phyloP scores from a whole-genome alignment of 768 basidiomycete genomes.

The Boletus insuetus region DNA sequence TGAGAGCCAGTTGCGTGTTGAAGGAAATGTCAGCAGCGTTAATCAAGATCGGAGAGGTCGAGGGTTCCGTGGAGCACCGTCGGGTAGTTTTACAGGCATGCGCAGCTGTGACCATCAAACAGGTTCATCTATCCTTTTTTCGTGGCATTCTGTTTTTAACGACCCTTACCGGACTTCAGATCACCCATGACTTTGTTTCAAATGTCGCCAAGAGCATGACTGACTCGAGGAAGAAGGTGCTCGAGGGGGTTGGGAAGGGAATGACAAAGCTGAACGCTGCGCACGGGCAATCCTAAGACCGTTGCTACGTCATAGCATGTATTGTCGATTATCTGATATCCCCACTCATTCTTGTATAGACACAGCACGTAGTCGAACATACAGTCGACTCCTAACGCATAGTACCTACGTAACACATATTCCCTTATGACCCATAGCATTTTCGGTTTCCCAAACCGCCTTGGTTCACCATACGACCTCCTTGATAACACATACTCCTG shows the following conservation, averaged over 20 bases:
- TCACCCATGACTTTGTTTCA: slow-evolving; percentile 63
- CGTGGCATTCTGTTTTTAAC: not conserved
- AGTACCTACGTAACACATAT: too few relatives aligned
- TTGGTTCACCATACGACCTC: too few relatives aligned
- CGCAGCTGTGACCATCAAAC: slow-evolving; percentile 35
- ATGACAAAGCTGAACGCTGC: slow-evolving; percentile 50
- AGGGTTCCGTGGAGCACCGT: slow-evolving; percentile 52
- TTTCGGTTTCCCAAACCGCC: too few relatives aligned
- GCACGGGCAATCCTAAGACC: slow-evolving; percentile 31
- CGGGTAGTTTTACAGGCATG: slow-evolving; percentile 53
- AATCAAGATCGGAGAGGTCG: slow-evolving; percentile 47
- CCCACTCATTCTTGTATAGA: slow-evolving; percentile 32
- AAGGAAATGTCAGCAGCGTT: slow-evolving; percentile 57
- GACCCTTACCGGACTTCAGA: slow-evolving; percentile 33
- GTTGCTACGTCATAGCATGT: not conserved
- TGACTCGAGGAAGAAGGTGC: slow-evolving; percentile 68
- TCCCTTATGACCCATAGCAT: too few relatives aligned
- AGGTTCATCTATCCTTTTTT: slow-evolving; percentile 29
- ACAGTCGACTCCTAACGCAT: too few relatives aligned
- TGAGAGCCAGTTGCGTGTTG: slow-evolving; percentile 48
- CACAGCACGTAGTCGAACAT: not conserved
- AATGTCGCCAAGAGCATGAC: slow-evolving; percentile 60
- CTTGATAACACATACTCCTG: too few relatives aligned
- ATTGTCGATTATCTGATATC: slow-evolving; percentile 11
- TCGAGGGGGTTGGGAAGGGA: slow-evolving; percentile 73